Base-by-base conservation (phyloP, 1,139 yeast species). In the Sugiyamaella sp. region DNA sequence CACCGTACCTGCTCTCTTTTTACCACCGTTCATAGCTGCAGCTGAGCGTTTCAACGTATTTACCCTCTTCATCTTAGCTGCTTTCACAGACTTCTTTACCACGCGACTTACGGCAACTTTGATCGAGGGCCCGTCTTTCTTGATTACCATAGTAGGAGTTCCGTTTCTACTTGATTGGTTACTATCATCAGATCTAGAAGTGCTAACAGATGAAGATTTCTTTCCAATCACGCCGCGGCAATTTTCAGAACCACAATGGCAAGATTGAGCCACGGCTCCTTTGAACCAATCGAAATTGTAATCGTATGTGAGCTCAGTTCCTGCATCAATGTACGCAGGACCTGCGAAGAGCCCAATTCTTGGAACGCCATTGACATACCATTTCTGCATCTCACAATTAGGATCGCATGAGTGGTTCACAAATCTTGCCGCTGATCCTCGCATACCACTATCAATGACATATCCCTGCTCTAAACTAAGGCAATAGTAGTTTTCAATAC, bases 381-480 rank as follows among this genome's bases (percentile, higher is more conserved):
- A 75, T 54, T 73, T 73, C 60, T 75, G 76, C 71, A 75, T 73
- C 47, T 68, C 72, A 21, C 72, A 62, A 55, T 75, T 74, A 32
- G 79, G 78, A 43, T 65, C 60, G 61, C 79, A 75, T 1, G 78
- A 74, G 54, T 75, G 79, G 57, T 75, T 75, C 4, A 71, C 76
- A 60, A 73, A 75, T 43, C 77, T 60, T 0, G 79, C 78, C 2
- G 70, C 72, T 0, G 77, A 73, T 1, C 79, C 79, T 27, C 71
- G 62, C 25, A 59, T 62, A 9, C 75, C 74, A 17, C 73, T 67
- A 58, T 75, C 79, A 49, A 75, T 73, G 3, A 72, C 71, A 25
- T 66, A 58, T 2, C 75, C 74, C 41, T 68, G 64, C 29, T 73
- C 77, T 19, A 74, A 59, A 37, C 71, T 68, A 10, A 75, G 57